Conservation (phyloP, 306 rosid genomes). For the Malus sieversii region DNA sequence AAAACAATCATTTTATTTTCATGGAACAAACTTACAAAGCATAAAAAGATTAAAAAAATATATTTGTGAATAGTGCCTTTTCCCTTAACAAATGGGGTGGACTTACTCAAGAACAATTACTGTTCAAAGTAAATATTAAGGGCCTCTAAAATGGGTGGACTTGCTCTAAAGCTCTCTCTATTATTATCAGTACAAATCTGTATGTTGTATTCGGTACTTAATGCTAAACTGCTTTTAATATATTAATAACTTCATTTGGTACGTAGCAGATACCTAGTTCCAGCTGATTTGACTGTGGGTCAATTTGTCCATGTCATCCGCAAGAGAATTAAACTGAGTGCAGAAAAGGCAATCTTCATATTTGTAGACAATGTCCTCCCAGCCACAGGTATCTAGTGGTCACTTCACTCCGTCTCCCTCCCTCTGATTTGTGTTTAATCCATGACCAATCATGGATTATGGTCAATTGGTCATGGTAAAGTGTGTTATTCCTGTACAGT, state of each 20-base stretch:
- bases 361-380: conserved; percentile 43
- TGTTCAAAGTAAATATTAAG: too few species aligned
- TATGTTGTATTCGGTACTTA: not conserved
- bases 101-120: too few species aligned
- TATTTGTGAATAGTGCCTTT: too few species aligned
- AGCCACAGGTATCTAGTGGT: conserved; percentile 27
- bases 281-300: conserved; percentile 44
- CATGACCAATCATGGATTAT: not conserved
- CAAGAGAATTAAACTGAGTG: conserved; percentile 43
- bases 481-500: not conserved
- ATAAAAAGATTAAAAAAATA: too few species aligned
- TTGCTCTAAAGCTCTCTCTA: not conserved
- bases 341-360: conserved; percentile 45
- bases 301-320: conserved; percentile 47
- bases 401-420: not conserved
- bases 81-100: too few species aligned
- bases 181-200: not conserved
- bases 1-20: too few species aligned
- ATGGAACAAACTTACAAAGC: too few species aligned
- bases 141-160: too few species aligned
- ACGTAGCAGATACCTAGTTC: conserved; percentile 31
- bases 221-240: not conserved
- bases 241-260: not conserved
- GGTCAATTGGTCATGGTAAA: not conserved
- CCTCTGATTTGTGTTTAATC: not conserved